Percentiles rank a stretch among this genome's conserved stretches.
phyloP scores from a whole-genome alignment of 306 rosid species.

The Prunus davidiana region DNA sequence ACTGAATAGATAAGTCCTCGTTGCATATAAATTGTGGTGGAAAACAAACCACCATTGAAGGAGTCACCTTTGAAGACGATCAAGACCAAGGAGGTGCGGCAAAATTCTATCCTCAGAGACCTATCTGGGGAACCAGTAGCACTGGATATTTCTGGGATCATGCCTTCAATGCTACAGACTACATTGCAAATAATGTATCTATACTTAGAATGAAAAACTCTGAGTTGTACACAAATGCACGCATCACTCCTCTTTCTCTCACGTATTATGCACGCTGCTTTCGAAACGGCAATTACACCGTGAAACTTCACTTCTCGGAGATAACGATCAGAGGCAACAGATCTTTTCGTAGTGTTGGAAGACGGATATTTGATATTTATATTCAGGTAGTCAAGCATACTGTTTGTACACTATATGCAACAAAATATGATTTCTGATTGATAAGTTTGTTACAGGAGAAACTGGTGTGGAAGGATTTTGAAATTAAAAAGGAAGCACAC shows the following conservation, averaged over 20 bases:
- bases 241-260: conserved; percentile 46
- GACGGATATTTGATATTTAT: conserved; percentile 57
- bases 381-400: conserved; percentile 38
- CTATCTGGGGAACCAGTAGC: conserved; percentile 54
- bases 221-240: conserved; percentile 44
- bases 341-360: conserved; percentile 51
- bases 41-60: conserved; percentile 30
- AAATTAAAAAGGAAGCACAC: conserved; percentile 16
- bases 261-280: conserved; percentile 56
- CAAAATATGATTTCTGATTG: too few relatives aligned
- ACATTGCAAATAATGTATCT: conserved; percentile 18
- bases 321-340: conserved; percentile 39
- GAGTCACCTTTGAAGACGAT: conserved; percentile 39
- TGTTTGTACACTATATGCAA: too few relatives aligned
- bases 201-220: conserved; percentile 27
- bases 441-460: not conserved
- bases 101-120: conserved; percentile 17
- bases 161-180: not conserved
- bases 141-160: conserved; percentile 36
- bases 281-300: conserved; percentile 56
- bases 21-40: conserved; percentile 68
- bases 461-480: conserved; percentile 8
- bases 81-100: conserved; percentile 43
- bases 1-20: conserved; percentile 18
- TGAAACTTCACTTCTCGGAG: conserved; percentile 57